phyloP scores from a whole-genome alignment of 164 flowering plant genomes.

The Magnolia sinica region DNA sequence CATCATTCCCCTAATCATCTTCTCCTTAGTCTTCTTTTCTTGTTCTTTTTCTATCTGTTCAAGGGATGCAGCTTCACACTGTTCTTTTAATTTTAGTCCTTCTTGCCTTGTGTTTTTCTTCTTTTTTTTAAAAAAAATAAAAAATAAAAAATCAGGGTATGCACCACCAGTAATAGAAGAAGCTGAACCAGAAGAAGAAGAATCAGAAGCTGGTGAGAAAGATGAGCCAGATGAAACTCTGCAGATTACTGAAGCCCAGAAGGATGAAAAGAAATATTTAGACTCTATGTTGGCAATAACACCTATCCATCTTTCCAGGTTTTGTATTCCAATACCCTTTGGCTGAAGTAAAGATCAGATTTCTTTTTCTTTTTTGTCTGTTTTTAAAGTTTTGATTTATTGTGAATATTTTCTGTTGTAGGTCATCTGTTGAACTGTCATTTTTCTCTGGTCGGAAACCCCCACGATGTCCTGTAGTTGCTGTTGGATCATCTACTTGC shows the following conservation, averaged over 20 bases:
- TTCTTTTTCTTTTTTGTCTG: neutral
- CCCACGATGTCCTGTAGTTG: conserved; percentile 41
- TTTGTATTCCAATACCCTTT: neutral
- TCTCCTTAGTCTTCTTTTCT: neutral
- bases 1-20: neutral
- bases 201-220: conserved; percentile 40
- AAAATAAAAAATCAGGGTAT: conserved; percentile 46
- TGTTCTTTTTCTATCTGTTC: neutral
- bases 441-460: conserved; percentile 55
- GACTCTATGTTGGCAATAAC: conserved; percentile 42
- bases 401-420: conserved; percentile 15
- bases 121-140: neutral
- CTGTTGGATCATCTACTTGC: conserved; percentile 38
- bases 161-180: conserved; percentile 33
- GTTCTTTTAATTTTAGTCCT: neutral
- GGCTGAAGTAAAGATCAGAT: neutral
- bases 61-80: neutral
- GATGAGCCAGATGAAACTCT: conserved; percentile 23
- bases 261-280: conserved; percentile 38
- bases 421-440: conserved; percentile 44
- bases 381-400: neutral
- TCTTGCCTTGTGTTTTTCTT: neutral
- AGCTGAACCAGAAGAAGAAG: conserved; percentile 55
- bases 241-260: conserved; percentile 32
- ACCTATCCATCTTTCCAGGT: conserved; percentile 50